phyloP scores from a whole-genome alignment of 805 yeast genomes.

The Ogataea trehaloabstinens region DNA sequence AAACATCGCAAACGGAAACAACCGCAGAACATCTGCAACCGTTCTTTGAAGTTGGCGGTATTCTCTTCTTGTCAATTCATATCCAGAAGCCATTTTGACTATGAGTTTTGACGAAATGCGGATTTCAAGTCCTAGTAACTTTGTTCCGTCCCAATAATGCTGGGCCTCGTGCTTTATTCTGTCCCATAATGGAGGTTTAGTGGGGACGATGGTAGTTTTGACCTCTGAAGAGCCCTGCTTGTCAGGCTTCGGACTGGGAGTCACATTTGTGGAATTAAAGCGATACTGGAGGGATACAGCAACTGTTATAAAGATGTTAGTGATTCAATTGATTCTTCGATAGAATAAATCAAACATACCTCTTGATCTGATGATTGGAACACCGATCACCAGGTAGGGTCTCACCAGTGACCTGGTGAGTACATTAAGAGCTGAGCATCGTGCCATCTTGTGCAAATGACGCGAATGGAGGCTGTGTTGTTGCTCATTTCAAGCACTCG shows the following conservation, averaged over 20 bases:
- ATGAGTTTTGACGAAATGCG: slow-evolving; percentile 79
- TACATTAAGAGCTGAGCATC: too few species aligned
- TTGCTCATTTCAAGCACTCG: too few species aligned
- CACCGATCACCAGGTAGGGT: too few species aligned
- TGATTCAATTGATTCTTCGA: too few species aligned
- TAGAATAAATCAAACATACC: too few species aligned
- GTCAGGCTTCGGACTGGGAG: not conserved
- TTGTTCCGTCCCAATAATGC: slow-evolving; percentile 95
- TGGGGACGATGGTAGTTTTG: not conserved
- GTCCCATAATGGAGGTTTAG: slow-evolving; percentile 43
- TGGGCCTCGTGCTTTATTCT: slow-evolving; percentile 83
- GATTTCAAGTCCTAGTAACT: slow-evolving; percentile 84
- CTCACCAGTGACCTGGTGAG: too few species aligned
- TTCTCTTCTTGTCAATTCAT: slow-evolving; percentile 89
- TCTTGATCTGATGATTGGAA: too few species aligned
- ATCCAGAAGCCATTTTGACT: slow-evolving; percentile 80
- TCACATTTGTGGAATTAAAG: not conserved
- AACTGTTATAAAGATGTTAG: too few species aligned
- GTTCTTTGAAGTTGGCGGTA: slow-evolving; percentile 86
- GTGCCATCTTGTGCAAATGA: too few species aligned
- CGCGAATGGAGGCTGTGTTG: too few species aligned
- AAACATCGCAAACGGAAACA: slow-evolving; percentile 90
- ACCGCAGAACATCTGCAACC: slow-evolving; percentile 73
- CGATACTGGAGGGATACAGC: too few species aligned
- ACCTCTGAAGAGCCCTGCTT: not conserved